Percentiles rank a stretch among this genome's conserved stretches.
Conservation (phyloP, 305 asterid species). For the Petunia hybrid region DNA sequence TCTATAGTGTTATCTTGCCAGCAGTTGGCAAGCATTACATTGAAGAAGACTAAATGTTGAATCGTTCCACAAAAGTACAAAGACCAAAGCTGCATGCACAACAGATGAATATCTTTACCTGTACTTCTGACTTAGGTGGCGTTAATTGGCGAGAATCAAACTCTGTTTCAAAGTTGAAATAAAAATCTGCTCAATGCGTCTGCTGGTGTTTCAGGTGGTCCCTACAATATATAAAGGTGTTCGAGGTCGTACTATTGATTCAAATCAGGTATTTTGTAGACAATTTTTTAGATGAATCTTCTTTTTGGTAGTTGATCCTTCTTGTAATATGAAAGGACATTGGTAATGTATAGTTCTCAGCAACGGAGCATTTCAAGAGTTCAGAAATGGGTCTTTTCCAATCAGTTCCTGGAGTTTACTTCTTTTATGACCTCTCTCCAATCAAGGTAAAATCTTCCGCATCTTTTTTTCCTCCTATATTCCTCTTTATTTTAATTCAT, state of each 20-base stretch:
- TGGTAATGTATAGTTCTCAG: conserved; percentile 80
- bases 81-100: background rate
- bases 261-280: conserved; percentile 76
- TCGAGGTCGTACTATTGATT: conserved; percentile 75
- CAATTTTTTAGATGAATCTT: conserved; percentile 30
- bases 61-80: background rate
- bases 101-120: conserved; percentile 19
- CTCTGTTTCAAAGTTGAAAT: conserved; percentile 22
- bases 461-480: background rate
- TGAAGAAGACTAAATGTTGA: conserved; percentile 4
- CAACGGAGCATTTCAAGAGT: conserved; percentile 87
- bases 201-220: conserved; percentile 79
- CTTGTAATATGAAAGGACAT: conserved; percentile 28
- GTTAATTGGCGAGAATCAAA: conserved; percentile 13
- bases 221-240: conserved; percentile 81
- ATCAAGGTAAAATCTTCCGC: conserved; percentile 62
- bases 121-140: background rate
- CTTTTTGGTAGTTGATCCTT: conserved; percentile 1
- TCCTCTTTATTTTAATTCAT: background rate
- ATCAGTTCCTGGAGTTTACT: conserved; percentile 87
- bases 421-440: conserved; percentile 94
- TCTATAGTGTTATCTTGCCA: conserved; percentile 16
- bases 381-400: conserved; percentile 64
- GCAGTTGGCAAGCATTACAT: background rate
- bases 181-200: conserved; percentile 29